Percentiles rank a stretch among this genome's conserved stretches.
These are phyloP conservation scores for Verticillium zaregamsianum DNA, from an alignment of 2,329 filamentous ascomycete species.

Conservation along the genomic window DNA sequence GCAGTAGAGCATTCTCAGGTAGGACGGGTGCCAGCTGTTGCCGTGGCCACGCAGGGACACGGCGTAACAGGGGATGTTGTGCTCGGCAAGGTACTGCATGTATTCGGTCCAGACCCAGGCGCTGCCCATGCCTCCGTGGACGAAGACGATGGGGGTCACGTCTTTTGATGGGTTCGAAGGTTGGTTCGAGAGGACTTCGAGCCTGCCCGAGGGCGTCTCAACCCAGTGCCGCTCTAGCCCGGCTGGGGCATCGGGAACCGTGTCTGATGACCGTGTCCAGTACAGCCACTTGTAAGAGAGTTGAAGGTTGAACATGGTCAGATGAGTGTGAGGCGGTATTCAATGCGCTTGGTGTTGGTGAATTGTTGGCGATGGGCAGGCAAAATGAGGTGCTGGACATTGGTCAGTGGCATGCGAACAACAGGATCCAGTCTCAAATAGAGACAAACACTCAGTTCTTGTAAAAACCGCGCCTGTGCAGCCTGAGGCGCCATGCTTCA, in stretches of 20 bases:
- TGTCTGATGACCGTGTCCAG: slow-evolving; percentile 21
- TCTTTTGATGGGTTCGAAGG: slow-evolving; percentile 15
- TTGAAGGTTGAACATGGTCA: slow-evolving; percentile 18
- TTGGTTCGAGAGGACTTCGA: slow-evolving; percentile 45
- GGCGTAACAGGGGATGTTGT: slow-evolving; percentile 45
- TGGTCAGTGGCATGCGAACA: background rate
- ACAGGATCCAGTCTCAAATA: background rate
- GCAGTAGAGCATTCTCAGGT: slow-evolving; percentile 41
- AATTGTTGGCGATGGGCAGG: background rate
- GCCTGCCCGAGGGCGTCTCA: slow-evolving; percentile 34
- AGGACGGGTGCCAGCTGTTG: slow-evolving; percentile 45
- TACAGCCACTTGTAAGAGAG: slow-evolving; percentile 26
- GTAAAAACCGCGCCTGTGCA: background rate
- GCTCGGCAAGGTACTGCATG: slow-evolving; percentile 40
- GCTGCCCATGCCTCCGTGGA: slow-evolving; percentile 50
- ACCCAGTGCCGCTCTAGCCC: slow-evolving; percentile 40
- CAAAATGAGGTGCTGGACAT: background rate
- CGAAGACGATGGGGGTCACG: slow-evolving; percentile 42
- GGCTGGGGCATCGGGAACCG: slow-evolving; percentile 26
- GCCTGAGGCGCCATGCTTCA: background rate
- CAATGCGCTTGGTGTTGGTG: background rate
- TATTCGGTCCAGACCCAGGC: slow-evolving; percentile 50
- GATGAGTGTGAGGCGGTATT: background rate
- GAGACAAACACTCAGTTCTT: background rate
- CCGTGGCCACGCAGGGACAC: slow-evolving; percentile 50